Conservation (phyloP, 2,329 filamentous ascomycete species). For the Fusarium sp. region DNA sequence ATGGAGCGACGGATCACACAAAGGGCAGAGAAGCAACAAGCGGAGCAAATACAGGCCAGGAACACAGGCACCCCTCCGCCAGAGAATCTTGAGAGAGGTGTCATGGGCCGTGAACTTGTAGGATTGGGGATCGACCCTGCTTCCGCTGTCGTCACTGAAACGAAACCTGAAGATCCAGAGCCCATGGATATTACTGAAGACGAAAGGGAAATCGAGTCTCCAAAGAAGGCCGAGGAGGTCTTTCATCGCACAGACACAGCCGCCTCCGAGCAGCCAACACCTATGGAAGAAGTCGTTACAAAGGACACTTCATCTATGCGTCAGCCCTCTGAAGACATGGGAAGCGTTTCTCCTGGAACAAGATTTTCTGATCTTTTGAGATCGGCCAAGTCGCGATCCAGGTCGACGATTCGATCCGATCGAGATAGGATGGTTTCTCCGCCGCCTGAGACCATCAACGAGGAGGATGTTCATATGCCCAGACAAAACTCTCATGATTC, state of each 20-base stretch:
- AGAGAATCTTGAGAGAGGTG: conserved; percentile 67
- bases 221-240: conserved; percentile 38
- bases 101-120: conserved; percentile 65
- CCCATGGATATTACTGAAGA: conserved; percentile 37
- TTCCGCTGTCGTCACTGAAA: conserved; percentile 65
- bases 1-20: conserved; percentile 71
- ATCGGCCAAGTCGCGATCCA: conserved; percentile 59
- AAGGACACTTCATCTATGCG: conserved; percentile 33
- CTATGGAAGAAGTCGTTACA: conserved; percentile 37
- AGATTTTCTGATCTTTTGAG: conserved; percentile 53
- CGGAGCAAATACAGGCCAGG: conserved; percentile 64
- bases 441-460: conserved; percentile 53
- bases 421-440: conserved; percentile 51
- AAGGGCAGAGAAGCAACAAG: conserved; percentile 72
- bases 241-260: conserved; percentile 46
- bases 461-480: conserved; percentile 58
- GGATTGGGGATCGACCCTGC: conserved; percentile 66
- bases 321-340: conserved; percentile 36
- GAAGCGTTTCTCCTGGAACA: conserved; percentile 36
- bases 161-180: conserved; percentile 51
- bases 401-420: conserved; percentile 57
- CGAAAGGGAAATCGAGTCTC: conserved; percentile 18
- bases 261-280: conserved; percentile 32
- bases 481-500: conserved; percentile 67
- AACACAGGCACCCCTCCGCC: conserved; percentile 61